These are phyloP conservation scores for Stevia rebaudiana DNA, from an alignment of 140 eudicot genomes.

Conservation along the genomic window DNA sequence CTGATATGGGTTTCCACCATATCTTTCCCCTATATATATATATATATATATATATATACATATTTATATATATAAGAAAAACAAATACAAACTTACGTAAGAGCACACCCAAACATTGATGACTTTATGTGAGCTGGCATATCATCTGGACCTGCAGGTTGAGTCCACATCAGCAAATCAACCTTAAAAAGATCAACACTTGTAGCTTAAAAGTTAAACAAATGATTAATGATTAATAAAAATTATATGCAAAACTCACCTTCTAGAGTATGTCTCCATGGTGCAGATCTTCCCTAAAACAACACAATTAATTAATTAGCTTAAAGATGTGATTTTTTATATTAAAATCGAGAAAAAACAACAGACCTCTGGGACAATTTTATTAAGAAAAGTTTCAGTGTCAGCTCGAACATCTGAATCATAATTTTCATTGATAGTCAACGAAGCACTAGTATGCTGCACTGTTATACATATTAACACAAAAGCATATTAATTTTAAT, in stretches of 20 bases:
- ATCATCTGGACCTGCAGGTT: conserved; percentile 87
- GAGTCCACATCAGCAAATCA: background rate
- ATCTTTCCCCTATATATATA: too few species aligned
- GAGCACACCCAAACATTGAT: conserved; percentile 94
- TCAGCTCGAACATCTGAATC: conserved; percentile 92
- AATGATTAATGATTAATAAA: too few species aligned
- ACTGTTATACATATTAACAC: conserved; percentile 39
- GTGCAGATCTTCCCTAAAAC: conserved; percentile 85
- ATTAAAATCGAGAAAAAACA: background rate
- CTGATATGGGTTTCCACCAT: too few species aligned
- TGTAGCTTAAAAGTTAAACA: too few species aligned
- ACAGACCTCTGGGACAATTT: conserved; percentile 83
- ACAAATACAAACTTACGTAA: conserved; percentile 48
- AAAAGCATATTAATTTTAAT: background rate
- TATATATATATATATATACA: too few species aligned
- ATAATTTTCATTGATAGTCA: conserved; percentile 90
- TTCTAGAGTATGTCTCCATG: conserved; percentile 93
- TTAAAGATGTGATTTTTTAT: background rate
- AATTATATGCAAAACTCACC: conserved; percentile 34
- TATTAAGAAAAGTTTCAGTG: conserved; percentile 86
- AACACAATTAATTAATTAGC: background rate
- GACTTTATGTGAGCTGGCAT: conserved; percentile 99
- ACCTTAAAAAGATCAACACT: background rate
- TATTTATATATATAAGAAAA: background rate
- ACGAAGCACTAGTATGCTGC: conserved; percentile 96